Base-by-base conservation (phyloP, 306 rosid genomes). In the Luffa aegyptiaca region DNA sequence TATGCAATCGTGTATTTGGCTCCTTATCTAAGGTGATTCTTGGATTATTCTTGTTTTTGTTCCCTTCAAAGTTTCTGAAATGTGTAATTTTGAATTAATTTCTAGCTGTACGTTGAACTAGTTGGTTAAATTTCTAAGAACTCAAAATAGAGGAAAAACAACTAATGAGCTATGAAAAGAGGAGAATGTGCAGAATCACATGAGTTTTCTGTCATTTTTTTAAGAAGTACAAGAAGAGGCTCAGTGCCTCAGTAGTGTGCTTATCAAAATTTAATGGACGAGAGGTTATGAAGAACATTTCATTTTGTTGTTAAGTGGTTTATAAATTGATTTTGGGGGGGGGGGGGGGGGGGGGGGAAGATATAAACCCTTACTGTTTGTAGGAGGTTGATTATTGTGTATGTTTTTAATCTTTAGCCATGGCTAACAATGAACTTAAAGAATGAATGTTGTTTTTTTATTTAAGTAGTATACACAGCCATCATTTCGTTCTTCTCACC, bases 1-100 rank as follows among this genome's bases (percentile, higher is more conserved):
- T 95, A 91, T 72, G 80, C 99, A 10, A 85, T 95, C 74, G 97
- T 90, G 31, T 93, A 93, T 84, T 84, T 95, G 93, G 82, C 82
- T 77, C 97, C 99, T 33, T 93, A 95, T 81, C 79, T 93, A 75
- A 95, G 97, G 99, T 91, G 39, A 49, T 35, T 64, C 70, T 81
- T 52, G 6, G 31, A 6, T 37, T 52, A 1, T 26, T 48, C 57
- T 66, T 70, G 42, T 80, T 20, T 42, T 13, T 62, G 18, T 33
- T 16, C 2, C 18, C 14, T 73, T 33, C 26, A 2, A 14, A 37
- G 33, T 36, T 33, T 7, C 51, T 16, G 61, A 73, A 49, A 31
- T 73, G 42, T 8, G 6, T 26, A 46, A 16, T 49, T 49, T 1
- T 3, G 42, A 42, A 11, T 31, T 73, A 7, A 0, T 48, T 16